A percentile compares a stretch with the other conserved stretches of the same genome.
Evolutionary conservation across 768 basidiomycete species (phyloP).

Genomic region (Boletus bicolor): DNA sequence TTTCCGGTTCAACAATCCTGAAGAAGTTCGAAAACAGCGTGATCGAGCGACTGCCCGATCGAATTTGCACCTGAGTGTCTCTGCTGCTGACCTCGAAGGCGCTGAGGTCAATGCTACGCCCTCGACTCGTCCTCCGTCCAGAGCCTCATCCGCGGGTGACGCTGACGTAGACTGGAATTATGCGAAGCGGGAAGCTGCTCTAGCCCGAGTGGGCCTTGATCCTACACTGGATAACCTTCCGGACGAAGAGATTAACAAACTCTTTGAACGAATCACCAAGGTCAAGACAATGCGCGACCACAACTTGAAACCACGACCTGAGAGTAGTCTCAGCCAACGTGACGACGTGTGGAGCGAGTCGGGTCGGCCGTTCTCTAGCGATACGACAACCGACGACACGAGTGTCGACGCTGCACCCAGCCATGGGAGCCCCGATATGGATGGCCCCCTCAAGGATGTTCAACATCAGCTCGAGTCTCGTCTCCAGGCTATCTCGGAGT

Average conservation of each 20-base stretch:
- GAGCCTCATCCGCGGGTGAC: constrained; percentile 61
- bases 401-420: constrained; percentile 67
- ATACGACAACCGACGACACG: constrained; percentile 83
- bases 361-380: constrained; percentile 75
- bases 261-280: constrained; percentile 92
- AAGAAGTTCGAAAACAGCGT: constrained; percentile 88
- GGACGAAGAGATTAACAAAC: constrained; percentile 90
- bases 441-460: constrained; percentile 63
- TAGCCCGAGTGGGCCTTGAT: constrained; percentile 81
- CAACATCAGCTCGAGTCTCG: constrained; percentile 76
- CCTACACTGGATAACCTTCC: constrained; percentile 89
- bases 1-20: constrained; percentile 95
- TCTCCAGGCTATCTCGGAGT: constrained; percentile 58
- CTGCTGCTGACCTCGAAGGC: constrained; percentile 64
- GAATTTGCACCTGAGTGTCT: constrained; percentile 59
- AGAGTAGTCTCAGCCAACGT: constrained; percentile 81
- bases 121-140: constrained; percentile 74
- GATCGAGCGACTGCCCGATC: constrained; percentile 77
- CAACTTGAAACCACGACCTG: constrained; percentile 76
- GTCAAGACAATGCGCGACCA: constrained; percentile 86
- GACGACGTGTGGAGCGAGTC: constrained; percentile 90
- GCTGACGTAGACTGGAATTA: constrained; percentile 95
- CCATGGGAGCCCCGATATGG: constrained; percentile 61
- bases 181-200: constrained; percentile 90
- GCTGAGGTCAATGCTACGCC: constrained; percentile 39